Percentiles rank a stretch among this genome's conserved stretches.
These are phyloP conservation scores for Neopestalotiopsis clavispora DNA, from an alignment of 2,329 filamentous ascomycete genomes.

Conservation along the genomic window DNA sequence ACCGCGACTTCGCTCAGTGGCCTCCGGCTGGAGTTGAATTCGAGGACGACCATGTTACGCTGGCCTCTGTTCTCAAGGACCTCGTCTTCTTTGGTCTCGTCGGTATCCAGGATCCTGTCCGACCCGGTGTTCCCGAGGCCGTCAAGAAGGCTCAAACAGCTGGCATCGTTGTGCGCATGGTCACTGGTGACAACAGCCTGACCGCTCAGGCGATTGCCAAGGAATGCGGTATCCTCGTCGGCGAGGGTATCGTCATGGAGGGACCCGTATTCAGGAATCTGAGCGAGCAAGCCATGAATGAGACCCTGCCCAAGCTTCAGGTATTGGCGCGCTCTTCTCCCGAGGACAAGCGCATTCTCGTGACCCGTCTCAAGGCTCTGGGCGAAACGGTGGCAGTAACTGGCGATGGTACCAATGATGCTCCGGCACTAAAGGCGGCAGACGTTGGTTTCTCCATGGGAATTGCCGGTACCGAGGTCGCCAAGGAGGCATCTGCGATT, in stretches of 20 bases:
- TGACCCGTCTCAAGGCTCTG: slow-evolving; percentile 63
- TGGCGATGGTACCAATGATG: slow-evolving; percentile 71
- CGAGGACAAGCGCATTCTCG: slow-evolving; percentile 69
- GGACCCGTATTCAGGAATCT: slow-evolving; percentile 70
- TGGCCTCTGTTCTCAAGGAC: slow-evolving; percentile 67
- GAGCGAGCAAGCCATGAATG: slow-evolving; percentile 61
- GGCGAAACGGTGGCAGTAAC: slow-evolving; percentile 69
- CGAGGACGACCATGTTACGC: slow-evolving; percentile 65
- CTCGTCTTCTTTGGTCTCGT: slow-evolving; percentile 77
- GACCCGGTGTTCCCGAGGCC: slow-evolving; percentile 69
- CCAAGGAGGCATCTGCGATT: slow-evolving; percentile 72
- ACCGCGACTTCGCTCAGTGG: slow-evolving; percentile 75
- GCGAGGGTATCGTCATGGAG: slow-evolving; percentile 69
- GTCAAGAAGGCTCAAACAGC: slow-evolving; percentile 70
- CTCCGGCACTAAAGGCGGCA: slow-evolving; percentile 67
- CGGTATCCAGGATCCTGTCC: slow-evolving; percentile 76
- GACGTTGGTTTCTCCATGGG: slow-evolving; percentile 74
- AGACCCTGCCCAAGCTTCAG: slow-evolving; percentile 62
- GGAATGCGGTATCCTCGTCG: slow-evolving; percentile 72
- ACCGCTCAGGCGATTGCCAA: slow-evolving; percentile 76
- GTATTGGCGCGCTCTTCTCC: slow-evolving; percentile 70
- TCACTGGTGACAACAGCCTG: slow-evolving; percentile 74
- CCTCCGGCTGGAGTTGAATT: slow-evolving; percentile 68
- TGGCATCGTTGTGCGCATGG: slow-evolving; percentile 76
- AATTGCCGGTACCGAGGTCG: slow-evolving; percentile 69